Conservation (phyloP, 257 asterid genomes). For the Echium plantagineum region DNA sequence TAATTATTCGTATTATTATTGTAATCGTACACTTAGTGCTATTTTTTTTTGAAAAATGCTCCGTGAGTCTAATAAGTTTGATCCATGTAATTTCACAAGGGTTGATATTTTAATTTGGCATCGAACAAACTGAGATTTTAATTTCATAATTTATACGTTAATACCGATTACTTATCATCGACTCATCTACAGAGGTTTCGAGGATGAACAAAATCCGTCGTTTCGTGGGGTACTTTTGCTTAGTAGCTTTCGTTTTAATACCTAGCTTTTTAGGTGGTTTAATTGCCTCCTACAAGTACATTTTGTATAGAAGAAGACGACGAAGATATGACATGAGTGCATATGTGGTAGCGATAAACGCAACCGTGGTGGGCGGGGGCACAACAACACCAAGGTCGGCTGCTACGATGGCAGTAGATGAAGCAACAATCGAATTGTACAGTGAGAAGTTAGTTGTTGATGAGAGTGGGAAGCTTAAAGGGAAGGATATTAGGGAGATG, state of each 20-base stretch:
- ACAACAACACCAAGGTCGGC: conserved; percentile 7
- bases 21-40: too few species aligned
- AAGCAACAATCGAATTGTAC: conserved; percentile 56
- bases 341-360: neutral
- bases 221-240: neutral
- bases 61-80: too few species aligned
- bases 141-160: too few species aligned
- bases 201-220: neutral
- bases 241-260: neutral
- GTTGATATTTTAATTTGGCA: too few species aligned
- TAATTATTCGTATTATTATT: too few species aligned
- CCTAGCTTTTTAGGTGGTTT: neutral
- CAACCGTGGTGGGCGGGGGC: conserved; percentile 5
- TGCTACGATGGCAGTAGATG: conserved; percentile 15
- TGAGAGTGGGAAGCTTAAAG: conserved; percentile 47
- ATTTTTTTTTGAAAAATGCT: too few species aligned
- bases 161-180: neutral
- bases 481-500: conserved; percentile 27
- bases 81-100: too few species aligned
- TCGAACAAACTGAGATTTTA: too few species aligned
- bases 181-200: neutral
- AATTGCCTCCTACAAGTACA: neutral
- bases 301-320: neutral
- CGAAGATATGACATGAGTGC: neutral
- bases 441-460: conserved; percentile 41